Percentiles rank a stretch among this genome's conserved stretches.
Evolutionary conservation across 768 basidiomycete genomes (phyloP).

Genomic region (Galerina marginata): DNA sequence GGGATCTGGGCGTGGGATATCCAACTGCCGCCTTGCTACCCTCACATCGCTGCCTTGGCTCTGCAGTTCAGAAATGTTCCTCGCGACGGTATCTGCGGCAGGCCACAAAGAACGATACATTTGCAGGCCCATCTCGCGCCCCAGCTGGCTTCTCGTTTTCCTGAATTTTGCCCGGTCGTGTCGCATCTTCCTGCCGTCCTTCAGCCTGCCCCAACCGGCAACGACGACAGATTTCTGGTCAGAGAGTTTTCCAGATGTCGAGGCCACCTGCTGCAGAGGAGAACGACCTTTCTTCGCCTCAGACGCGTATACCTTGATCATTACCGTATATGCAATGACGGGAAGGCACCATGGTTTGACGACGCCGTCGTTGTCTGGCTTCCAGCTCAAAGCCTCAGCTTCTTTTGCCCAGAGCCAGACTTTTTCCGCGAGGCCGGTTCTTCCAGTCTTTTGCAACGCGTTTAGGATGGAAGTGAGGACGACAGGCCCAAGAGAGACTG

Average conservation of each 20-base stretch:
- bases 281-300: conserved; percentile 36
- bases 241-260: not conserved
- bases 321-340: conserved; percentile 71
- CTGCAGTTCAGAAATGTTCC: conserved; percentile 16
- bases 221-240: not conserved
- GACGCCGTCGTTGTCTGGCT: not conserved
- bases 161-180: not conserved
- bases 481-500: conserved; percentile 59
- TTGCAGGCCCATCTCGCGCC: conserved; percentile 1
- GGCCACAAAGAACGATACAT: conserved; percentile 8
- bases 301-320: conserved; percentile 64
- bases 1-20: conserved; percentile 57
- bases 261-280: too few relatives aligned
- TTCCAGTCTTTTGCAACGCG: conserved; percentile 61
- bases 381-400: conserved; percentile 60
- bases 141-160: not conserved
- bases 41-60: conserved; percentile 1
- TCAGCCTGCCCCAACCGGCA: not conserved
- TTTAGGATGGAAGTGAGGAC: conserved; percentile 65
- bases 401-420: conserved; percentile 67
- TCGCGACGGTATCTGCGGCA: not conserved
- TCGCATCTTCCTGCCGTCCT: not conserved
- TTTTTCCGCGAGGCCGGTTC: conserved; percentile 59
- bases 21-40: conserved; percentile 22
- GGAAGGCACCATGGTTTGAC: conserved; percentile 68